Conservation (phyloP, 2,329 filamentous ascomycete genomes). For the Penicillium concentricum region DNA sequence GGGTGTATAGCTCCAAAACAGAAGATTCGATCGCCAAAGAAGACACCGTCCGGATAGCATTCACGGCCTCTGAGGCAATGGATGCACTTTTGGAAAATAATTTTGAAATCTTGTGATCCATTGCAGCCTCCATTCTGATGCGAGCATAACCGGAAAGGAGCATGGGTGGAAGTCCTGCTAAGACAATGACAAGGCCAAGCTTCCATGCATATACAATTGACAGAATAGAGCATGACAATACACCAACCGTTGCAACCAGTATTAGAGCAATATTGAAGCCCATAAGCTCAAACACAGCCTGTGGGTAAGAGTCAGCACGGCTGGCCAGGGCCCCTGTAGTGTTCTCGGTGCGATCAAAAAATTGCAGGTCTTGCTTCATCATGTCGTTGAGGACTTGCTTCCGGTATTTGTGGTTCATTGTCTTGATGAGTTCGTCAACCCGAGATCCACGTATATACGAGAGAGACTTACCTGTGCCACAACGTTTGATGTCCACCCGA, state of each 20-base stretch:
- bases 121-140: constrained; percentile 46
- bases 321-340: constrained; percentile 29
- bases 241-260: constrained; percentile 47
- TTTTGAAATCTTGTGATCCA: constrained; percentile 20
- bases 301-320: constrained; percentile 35
- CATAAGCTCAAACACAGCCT: constrained; percentile 46
- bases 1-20: constrained; percentile 31
- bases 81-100: constrained; percentile 44
- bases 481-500: constrained; percentile 35
- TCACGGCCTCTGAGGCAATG: constrained; percentile 48
- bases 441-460: not conserved
- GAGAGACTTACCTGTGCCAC: constrained; percentile 24
- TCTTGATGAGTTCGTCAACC: not conserved
- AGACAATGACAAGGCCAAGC: constrained; percentile 49
- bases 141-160: constrained; percentile 49
- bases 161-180: constrained; percentile 49
- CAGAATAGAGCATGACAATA: constrained; percentile 49
- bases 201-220: constrained; percentile 52
- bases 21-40: constrained; percentile 48
- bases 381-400: constrained; percentile 23
- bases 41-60: constrained; percentile 49
- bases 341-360: constrained; percentile 34
- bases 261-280: constrained; percentile 52
- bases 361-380: constrained; percentile 30
- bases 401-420: constrained; percentile 17